phyloP scores from a whole-genome alignment of 345 rosid species.

The Eutrema heterophyllum region DNA sequence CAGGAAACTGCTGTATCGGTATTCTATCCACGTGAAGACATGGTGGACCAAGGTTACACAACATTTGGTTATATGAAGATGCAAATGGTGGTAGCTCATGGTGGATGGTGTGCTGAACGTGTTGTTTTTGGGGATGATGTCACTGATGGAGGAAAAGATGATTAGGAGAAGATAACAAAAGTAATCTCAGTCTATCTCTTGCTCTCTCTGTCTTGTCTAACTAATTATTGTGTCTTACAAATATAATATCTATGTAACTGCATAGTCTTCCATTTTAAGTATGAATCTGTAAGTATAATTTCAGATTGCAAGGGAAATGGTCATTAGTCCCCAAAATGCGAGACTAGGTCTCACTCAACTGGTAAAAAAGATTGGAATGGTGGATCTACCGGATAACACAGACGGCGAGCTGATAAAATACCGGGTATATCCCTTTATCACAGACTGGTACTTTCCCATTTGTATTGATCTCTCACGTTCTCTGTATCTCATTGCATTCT shows the following conservation, averaged over 20 bases:
- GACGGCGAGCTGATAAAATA: constrained; percentile 76
- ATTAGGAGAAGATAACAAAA: constrained; percentile 85
- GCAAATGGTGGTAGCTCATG: constrained; percentile 99
- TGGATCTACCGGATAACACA: constrained; percentile 66
- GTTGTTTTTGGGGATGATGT: constrained; percentile 79
- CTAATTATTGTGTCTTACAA: not conserved
- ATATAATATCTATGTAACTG: not conserved
- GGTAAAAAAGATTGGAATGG: constrained; percentile 72
- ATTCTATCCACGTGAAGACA: constrained; percentile 94
- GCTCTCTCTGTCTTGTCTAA: not conserved
- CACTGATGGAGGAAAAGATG: constrained; percentile 95
- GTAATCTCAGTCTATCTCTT: constrained; percentile 33
- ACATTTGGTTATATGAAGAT: constrained; percentile 98
- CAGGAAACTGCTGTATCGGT: constrained; percentile 96
- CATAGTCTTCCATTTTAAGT: not conserved
- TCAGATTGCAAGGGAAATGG: constrained; percentile 98
- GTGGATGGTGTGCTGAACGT: constrained; percentile 91
- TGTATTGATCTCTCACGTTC: not conserved
- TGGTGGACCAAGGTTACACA: constrained; percentile 91
- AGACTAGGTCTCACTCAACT: constrained; percentile 67
- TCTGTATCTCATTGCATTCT: not conserved
- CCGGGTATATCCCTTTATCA: constrained; percentile 47
- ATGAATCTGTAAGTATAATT: constrained; percentile 15
- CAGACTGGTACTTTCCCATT: not conserved
- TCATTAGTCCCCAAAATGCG: constrained; percentile 89